Conservation (phyloP, 495 filamentous ascomycete species). For the Neurospora pannonica region DNA sequence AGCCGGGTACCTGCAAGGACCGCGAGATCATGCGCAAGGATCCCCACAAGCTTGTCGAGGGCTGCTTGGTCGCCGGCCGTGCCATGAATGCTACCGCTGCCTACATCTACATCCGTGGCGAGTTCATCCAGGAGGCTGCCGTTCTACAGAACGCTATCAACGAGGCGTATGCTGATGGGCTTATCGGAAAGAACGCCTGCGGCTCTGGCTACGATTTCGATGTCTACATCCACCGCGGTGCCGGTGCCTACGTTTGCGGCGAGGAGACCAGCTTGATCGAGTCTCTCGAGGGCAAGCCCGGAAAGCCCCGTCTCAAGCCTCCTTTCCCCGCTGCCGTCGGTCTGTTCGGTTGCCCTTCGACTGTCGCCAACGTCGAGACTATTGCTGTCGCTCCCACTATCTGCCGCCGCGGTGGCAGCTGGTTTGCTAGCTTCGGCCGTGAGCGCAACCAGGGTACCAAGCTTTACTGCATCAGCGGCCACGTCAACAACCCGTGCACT, state of each 20-base stretch:
- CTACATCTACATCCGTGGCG: conserved; percentile 98
- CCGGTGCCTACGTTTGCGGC: conserved; percentile 94
- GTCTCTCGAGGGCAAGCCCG: conserved; percentile 94
- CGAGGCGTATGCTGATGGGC: conserved; percentile 86
- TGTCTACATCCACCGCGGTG: conserved; percentile 90
- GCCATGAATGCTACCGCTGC: conserved; percentile 97
- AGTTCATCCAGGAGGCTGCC: conserved; percentile 96
- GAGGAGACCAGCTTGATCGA: conserved; percentile 98
- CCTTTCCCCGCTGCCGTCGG: conserved; percentile 96
- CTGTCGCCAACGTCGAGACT: conserved; percentile 97
- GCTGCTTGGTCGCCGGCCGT: conserved; percentile 90
- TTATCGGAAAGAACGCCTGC: conserved; percentile 97
- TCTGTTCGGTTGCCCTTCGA: conserved; percentile 94
- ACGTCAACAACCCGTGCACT: conserved; percentile 96
- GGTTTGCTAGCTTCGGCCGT: conserved; percentile 89
- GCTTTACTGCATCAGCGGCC: conserved; percentile 95
- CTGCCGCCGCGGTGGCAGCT: conserved; percentile 79
- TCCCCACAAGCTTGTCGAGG: conserved; percentile 96
- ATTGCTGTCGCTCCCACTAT: conserved; percentile 93
- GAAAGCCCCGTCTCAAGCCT: conserved; percentile 96
- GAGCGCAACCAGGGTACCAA: conserved; percentile 95
- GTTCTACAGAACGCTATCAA: conserved; percentile 91
- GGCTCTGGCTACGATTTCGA: conserved; percentile 96
- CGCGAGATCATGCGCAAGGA: conserved; percentile 99
- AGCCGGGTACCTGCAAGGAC: conserved; percentile 98